Evolutionary conservation across 768 basidiomycete species (phyloP), one percentile per base, ranked within the genome.

Genomic region (Tulasnella sp.): DNA sequence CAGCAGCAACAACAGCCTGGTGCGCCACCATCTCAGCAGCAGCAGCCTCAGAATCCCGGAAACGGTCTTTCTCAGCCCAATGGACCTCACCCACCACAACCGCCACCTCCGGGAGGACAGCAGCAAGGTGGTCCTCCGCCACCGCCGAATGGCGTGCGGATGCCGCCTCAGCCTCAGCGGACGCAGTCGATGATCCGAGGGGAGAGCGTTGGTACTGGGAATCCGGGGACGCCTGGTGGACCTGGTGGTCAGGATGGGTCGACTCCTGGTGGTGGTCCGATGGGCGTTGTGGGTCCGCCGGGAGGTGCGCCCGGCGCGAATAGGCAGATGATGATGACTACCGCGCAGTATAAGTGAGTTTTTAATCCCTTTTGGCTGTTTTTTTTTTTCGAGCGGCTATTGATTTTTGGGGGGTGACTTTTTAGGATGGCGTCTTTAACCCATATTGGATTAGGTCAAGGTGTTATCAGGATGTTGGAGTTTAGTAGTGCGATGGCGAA

Each of bases 401-500:
- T 17, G 31, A 40, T 45, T 9, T n/a, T 31, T 42, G 14, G 31
- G 9, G 19, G 6, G 17, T 42, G 40, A 17, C n/a, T 31, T 40
- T 72, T 29, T 49, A 76, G 75, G 37, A 29, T 67, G 31, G 69
- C 29, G 0, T n/a, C 36, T 6, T 42, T 31, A 19, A 74, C 40
- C 34, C 45, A 75, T 34, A 52, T 78, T 69, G 79, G 79, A 19
- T 49, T 31, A 29, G 91, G 92, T 22, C 90, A 91, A 82, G 91
- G 89, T 8, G 82, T 92, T 25, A 82, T 86, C 54, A 87, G 90
- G 31, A 81, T 94, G 74, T 82, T 93, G 31, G 89, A 91, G 77
- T 91, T 94, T 79, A 93, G 92, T 78, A 89, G 88, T 12, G 82
- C 87, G 37, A 85, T 94, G 5, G 86, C 90, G 0, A 84, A 81